phyloP scores from a whole-genome alignment of 2,329 filamentous ascomycete genomes.

The Colletotrichum theobromicola region DNA sequence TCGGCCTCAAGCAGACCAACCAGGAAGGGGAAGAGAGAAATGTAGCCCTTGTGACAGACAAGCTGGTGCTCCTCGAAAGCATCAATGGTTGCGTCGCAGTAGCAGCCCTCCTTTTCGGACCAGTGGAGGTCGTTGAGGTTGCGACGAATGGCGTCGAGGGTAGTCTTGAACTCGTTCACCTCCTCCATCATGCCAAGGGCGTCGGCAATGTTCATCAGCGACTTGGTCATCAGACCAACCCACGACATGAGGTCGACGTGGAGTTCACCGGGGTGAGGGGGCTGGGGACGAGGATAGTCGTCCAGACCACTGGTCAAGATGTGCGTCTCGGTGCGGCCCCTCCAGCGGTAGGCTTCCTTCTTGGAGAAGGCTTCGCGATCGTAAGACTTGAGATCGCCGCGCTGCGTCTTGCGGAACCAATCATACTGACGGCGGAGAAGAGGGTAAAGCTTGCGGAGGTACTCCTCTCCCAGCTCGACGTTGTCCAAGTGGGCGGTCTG shows the following conservation, averaged over 20 bases:
- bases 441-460: conserved; percentile 81
- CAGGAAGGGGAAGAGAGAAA: conserved; percentile 92
- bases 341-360: conserved; percentile 96
- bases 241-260: conserved; percentile 94
- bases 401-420: conserved; percentile 95
- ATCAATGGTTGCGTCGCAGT: conserved; percentile 94
- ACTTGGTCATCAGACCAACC: conserved; percentile 95
- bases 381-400: conserved; percentile 88
- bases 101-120: conserved; percentile 80
- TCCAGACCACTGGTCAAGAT: conserved; percentile 93
- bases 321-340: conserved; percentile 84
- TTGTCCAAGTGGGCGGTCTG: conserved; percentile 72
- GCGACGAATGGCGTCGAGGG: conserved; percentile 76
- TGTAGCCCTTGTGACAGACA: conserved; percentile 96
- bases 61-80: conserved; percentile 89
- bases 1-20: conserved; percentile 78
- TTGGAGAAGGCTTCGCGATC: conserved; percentile 86
- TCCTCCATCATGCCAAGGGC: conserved; percentile 81
- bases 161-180: conserved; percentile 71
- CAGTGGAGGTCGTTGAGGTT: conserved; percentile 96
- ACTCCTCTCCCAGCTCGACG: conserved; percentile 69
- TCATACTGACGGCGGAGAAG: conserved; percentile 87
- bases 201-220: conserved; percentile 80
- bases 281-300: conserved; percentile 92
- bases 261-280: conserved; percentile 93